phyloP scores from a whole-genome alignment of 2,329 filamentous ascomycete genomes.

The Pseudocercospora crystallina region DNA sequence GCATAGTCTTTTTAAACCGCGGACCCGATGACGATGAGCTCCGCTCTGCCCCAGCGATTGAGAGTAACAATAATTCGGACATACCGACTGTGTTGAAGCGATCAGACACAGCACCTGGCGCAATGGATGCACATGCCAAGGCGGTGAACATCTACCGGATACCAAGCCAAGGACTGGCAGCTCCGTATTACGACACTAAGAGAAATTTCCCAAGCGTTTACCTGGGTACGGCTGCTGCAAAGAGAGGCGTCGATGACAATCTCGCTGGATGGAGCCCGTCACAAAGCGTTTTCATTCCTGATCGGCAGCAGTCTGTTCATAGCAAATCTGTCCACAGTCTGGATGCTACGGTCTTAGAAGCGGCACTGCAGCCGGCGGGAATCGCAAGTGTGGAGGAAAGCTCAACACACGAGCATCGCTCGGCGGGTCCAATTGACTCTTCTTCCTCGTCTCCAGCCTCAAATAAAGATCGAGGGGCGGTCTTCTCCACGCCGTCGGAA shows the following conservation, averaged over 20 bases:
- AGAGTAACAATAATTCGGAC: not conserved
- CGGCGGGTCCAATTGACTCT: too few species aligned
- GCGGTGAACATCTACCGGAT: slow-evolving; percentile 34
- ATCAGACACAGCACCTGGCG: slow-evolving; percentile 32
- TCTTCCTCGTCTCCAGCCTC: not conserved
- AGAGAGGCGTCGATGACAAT: not conserved
- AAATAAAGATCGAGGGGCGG: not conserved
- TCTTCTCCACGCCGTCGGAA: slow-evolving; percentile 30
- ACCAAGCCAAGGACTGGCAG: slow-evolving; percentile 34
- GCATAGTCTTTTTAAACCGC: slow-evolving; percentile 26
- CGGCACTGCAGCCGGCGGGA: not conserved
- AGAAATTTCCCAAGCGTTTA: slow-evolving; percentile 22
- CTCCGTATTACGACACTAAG: slow-evolving; percentile 33
- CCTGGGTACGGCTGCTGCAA: not conserved
- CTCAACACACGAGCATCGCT: too few species aligned
- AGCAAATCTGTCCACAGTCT: not conserved
- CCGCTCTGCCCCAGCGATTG: slow-evolving; percentile 23
- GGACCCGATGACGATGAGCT: slow-evolving; percentile 20
- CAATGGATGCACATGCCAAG: slow-evolving; percentile 17
- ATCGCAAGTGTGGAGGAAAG: not conserved
- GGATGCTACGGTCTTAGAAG: slow-evolving; percentile 1
- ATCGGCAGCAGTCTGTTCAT: not conserved
- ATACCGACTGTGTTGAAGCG: slow-evolving; percentile 17
- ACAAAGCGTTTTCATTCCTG: slow-evolving; percentile 24
- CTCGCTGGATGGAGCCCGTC: slow-evolving; percentile 28